phyloP scores from a whole-genome alignment of 2,329 filamentous ascomycete genomes.

The Claviceps pusilla region DNA sequence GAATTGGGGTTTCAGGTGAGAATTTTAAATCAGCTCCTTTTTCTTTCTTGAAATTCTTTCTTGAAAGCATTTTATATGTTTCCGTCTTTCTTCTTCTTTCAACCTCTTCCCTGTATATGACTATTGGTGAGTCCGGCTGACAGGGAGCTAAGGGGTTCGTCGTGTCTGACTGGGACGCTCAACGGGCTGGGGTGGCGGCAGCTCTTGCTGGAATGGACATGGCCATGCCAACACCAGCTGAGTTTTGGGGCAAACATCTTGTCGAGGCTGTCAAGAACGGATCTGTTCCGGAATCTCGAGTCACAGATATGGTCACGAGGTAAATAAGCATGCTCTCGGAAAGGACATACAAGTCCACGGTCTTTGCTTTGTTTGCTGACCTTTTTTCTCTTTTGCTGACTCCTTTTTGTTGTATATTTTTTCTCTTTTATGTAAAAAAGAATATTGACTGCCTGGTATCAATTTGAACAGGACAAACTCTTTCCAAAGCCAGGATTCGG shows the following conservation, averaged over 20 bases:
- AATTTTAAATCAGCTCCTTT: too few relatives aligned
- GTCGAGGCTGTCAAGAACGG: constrained; percentile 44
- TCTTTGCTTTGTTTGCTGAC: not conserved
- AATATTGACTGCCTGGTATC: constrained; percentile 40
- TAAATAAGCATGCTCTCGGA: constrained; percentile 4
- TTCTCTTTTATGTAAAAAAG: constrained; percentile 7
- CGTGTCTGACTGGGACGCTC: constrained; percentile 52
- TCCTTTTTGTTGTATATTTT: not conserved
- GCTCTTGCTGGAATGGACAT: constrained; percentile 55
- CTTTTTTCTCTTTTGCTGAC: not conserved
- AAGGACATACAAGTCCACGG: not conserved
- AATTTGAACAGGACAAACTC: constrained; percentile 34
- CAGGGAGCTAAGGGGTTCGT: constrained; percentile 39
- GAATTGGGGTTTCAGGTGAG: constrained; percentile 38
- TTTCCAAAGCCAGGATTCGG: constrained; percentile 34
- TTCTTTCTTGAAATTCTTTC: too few relatives aligned
- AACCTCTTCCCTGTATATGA: not conserved
- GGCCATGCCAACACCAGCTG: constrained; percentile 42
- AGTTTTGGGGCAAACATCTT: constrained; percentile 38
- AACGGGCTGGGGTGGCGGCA: constrained; percentile 46
- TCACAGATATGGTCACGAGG: constrained; percentile 47
- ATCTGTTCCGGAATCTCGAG: constrained; percentile 35
- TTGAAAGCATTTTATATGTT: not conserved
- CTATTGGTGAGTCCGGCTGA: constrained; percentile 8
- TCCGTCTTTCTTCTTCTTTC: not conserved